Evolutionary conservation across 1,284 basidiomycete species (phyloP), one percentile per base, ranked within the genome.

Genomic region (Mycena sp.): DNA sequence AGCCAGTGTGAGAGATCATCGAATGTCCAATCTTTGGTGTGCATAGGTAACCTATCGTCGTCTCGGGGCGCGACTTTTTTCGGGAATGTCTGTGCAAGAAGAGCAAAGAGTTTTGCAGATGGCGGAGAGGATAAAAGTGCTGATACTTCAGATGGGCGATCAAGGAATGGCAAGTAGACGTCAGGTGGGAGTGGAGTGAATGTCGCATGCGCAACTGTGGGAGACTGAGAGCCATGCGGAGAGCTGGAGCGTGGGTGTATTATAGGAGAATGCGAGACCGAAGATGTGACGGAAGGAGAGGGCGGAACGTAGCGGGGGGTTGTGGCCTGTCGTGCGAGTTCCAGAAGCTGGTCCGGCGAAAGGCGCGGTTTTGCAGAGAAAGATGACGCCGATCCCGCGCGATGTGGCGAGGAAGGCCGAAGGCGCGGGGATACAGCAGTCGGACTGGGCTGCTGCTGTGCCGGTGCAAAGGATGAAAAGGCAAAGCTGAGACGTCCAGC

Each of bases 141-240:
- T 7, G 83, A 63, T 4, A 93, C 89, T 71, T 94, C 91, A 0
- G 77, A 74, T 0, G 90, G 83, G 21, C 91, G 85, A 68, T 93
- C 87, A 64, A 93, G 80, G 76, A 93, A 94, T 2, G 92, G 92
- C 19, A 93, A 84, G 69, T 84, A 89, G 48, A 92, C 83, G 56
- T 89, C 85, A 30, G 85, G 83, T 2, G 90, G 88, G 1, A 94
- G 81, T 1, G 86, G 85, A 1, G 88, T 91, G 73, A 93, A 93
- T 0, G 85, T 85, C 6, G 84, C 84, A 4, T 83, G 84, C 1
- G 75, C 68, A 11, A 64, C 72, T 23, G 65, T 61, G 21, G 45
- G 41, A 30, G 52, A 26, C 44, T 35, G 38, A 25, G 48, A 43
- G 44, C 41, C 35, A 53, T 64, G 65, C 28, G 71, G 63, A 38